Base-by-base conservation (phyloP, 148 eudicot genomes). In the Silene conica region DNA sequence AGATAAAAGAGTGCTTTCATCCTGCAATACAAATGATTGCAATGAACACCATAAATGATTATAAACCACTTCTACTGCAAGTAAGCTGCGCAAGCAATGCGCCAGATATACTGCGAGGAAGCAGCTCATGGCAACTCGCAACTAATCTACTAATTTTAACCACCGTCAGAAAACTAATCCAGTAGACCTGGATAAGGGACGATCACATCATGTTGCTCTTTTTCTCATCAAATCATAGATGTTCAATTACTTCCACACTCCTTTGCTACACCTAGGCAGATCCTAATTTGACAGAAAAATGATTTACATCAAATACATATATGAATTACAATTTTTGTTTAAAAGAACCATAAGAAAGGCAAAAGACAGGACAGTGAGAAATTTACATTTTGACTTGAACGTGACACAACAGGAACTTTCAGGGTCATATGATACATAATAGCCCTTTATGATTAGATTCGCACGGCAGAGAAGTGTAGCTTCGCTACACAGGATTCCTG, bases 401-500 rank as follows among this genome's bases (percentile, higher is more conserved):
- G 38, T 59, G 57, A 38, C 18, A 63, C 69, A 63, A 20, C 57
- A 11, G 63, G 77, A 68, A 15, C 34, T 34, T 46, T 52, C 43
- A 16, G 5, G 43, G 67, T 43, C 64, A 10, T 1, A 13, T 11
- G 38, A 28, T 22, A 31, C 58, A 34, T 9, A 63, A 63, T 7
- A 38, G 8, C 43, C 43, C 43, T 38, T 38, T 38, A 38, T 38
- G 43, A 38, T 38, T 38, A 38, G 8, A 38, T 38, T 38, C 43
- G 1, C 43, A 38, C 1, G 43, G 8, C 43, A 38, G 43, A 38
- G 8, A 28, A 8, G 14, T 21, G 60, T 52, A 69, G 55, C 50
- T 71, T 59, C 69, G 70, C 63, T 73, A 80, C 84, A 94, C 73
- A 34, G 97, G 93, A 81, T 85, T 86, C 83, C 96, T 87, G 74